Evolutionary conservation across 176 grass and related monocot species (phyloP).

Genomic region (Carex scoparia): DNA sequence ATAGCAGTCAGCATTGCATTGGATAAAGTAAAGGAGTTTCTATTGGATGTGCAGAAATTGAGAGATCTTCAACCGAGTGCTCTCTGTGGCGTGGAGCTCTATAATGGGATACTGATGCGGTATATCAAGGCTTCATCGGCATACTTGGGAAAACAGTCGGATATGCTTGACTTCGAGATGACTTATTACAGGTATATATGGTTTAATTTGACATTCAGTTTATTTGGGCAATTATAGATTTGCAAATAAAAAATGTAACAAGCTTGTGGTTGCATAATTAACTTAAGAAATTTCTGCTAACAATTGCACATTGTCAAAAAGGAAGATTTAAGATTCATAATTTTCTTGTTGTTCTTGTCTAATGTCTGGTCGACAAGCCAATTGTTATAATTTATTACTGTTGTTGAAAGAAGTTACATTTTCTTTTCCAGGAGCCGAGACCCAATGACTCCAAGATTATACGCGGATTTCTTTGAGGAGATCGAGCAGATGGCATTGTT

Average conservation of each 20-base stretch:
- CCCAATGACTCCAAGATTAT: conserved; percentile 26
- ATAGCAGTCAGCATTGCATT: conserved; percentile 36
- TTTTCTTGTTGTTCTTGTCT: too few relatives aligned
- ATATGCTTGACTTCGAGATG: conserved; percentile 44
- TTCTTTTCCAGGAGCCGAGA: conserved; percentile 28
- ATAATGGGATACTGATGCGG: conserved; percentile 38
- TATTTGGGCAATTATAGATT: background rate
- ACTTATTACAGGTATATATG: conserved; percentile 42
- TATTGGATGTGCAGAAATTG: conserved; percentile 38
- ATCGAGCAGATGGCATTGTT: conserved; percentile 73
- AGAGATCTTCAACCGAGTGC: conserved; percentile 40
- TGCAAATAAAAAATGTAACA: background rate
- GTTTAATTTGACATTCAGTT: too few relatives aligned
- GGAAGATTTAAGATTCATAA: too few relatives aligned
- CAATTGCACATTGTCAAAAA: too few relatives aligned
- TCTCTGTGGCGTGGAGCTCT: conserved; percentile 37
- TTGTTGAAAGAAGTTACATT: background rate
- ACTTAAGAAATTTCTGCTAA: background rate
- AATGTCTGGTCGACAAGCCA: too few relatives aligned
- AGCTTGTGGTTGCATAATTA: background rate
- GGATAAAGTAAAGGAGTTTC: conserved; percentile 29
- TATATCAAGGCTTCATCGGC: conserved; percentile 40
- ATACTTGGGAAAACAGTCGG: conserved; percentile 44
- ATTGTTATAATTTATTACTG: too few relatives aligned
- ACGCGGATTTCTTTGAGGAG: conserved; percentile 58